Evolutionary conservation across 371 early-diverging fungal species (phyloP).

Genomic region (Mortierella sp.): DNA sequence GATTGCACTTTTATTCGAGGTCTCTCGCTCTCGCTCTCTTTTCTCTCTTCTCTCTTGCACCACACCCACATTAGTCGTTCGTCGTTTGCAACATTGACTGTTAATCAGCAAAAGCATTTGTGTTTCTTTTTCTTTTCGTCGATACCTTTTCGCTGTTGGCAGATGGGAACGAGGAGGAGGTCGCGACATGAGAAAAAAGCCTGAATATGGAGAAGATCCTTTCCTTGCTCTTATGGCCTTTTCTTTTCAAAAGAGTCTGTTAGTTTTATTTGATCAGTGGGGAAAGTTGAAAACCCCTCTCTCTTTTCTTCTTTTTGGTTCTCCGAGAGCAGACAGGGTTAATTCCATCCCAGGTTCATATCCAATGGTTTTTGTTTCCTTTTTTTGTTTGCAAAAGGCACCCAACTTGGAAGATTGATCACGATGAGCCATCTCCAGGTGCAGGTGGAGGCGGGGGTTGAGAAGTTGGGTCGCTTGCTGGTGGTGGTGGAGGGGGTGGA

Average conservation of each 20-base stretch:
- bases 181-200: too few relatives aligned
- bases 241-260: background rate
- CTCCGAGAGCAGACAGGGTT: background rate
- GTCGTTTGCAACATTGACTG: too few relatives aligned
- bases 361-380: background rate
- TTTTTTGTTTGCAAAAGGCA: background rate
- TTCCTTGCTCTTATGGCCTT: background rate
- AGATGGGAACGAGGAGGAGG: too few relatives aligned
- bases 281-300: background rate
- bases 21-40: too few relatives aligned
- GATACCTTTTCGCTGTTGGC: too few relatives aligned
- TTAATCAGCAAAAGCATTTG: too few relatives aligned
- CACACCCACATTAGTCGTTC: too few relatives aligned
- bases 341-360: background rate
- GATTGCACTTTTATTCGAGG: too few relatives aligned
- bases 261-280: background rate
- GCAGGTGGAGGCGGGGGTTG: conserved; percentile 5
- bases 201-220: background rate
- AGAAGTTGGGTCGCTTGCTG: background rate
- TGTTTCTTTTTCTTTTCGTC: too few relatives aligned
- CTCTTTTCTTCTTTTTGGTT: background rate
- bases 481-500: conserved; percentile 12
- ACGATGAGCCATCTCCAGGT: background rate
- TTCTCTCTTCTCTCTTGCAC: too few relatives aligned
- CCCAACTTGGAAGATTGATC: background rate